Evolutionary conservation across 1,139 yeast species (phyloP), one percentile per base, ranked within the genome.

Genomic region (Candida pseudoviswanathii): DNA sequence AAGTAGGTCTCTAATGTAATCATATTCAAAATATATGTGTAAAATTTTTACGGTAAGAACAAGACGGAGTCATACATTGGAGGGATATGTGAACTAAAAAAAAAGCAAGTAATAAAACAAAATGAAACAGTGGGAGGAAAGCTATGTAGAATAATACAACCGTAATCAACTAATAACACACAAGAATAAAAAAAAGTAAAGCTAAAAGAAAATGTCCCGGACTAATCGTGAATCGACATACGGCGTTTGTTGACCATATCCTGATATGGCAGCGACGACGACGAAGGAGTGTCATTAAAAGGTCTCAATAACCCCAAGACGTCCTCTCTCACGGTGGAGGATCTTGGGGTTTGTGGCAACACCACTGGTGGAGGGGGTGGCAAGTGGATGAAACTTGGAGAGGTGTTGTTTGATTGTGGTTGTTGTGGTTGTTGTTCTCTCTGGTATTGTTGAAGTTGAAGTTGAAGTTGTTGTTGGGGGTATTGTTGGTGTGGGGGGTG

Each of bases 301-400:
- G 47, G 44, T 34, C 44, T 45, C n/a, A 45, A 41, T 10, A 45
- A 26, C 11, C 44, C 47, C 21, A 46, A 39, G 25, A 49, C 45
- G 5, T 43, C 41, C 27, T 43, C 48, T 36, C 36, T 38, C 4
- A 49, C 42, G 34, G 39, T 39, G 3, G 44, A 37, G 5, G 49
- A 45, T 5, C 36, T 34, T 16, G 46, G 44, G 36, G 45, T 42
- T 41, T 32, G 44, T 33, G 41, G 43, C 27, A 29, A 32, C 8
- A 44, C 26, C 33, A 43, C 9, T 8, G 33, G 42, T 3, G 40
- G 45, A 27, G 40, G 41, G 0, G 40, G 45, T 25, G 48, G 51
- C 22, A 42, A 32, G 11, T 45, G 48, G 10, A 43, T 33, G 39
- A 45, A 40, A 32, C 32, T 41, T 25, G 50, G 44, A 32, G 43